Evolutionary conservation across 176 grass and related monocot species (phyloP).

Genomic region (Typha latifolia): DNA sequence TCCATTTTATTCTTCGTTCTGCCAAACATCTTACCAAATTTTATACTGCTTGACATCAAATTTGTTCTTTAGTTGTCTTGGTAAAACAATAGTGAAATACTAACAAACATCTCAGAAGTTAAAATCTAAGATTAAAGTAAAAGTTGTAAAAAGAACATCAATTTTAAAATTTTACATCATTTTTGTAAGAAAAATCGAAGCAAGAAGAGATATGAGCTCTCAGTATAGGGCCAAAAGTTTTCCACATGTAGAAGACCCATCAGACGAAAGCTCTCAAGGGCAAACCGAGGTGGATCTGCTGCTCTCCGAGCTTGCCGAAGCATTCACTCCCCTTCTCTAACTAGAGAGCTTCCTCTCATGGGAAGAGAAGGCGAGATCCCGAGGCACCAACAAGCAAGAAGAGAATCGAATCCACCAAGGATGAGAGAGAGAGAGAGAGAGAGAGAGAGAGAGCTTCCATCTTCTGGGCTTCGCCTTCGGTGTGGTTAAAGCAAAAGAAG

Average conservation of each 20-base stretch:
- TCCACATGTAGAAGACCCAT: conserved; percentile 1
- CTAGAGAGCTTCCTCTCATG: neutral
- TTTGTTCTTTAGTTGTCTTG: no score
- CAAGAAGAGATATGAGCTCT: neutral
- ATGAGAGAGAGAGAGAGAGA: neutral
- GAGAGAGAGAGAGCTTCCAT: neutral
- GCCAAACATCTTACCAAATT: no score
- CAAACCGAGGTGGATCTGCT: neutral
- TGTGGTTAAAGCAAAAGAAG: conserved; percentile 16
- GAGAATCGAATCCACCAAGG: no score
- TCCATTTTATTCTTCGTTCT: no score
- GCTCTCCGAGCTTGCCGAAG: neutral
- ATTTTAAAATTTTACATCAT: no score
- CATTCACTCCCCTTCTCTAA: conserved; percentile 2
- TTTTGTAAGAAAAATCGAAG: no score
- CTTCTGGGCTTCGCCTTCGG: conserved; percentile 3
- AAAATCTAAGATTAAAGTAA: no score
- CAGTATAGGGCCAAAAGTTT: conserved; percentile 9
- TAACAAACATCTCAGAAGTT: no score
- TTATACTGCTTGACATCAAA: no score
- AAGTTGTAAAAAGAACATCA: no score
- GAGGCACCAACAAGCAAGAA: neutral
- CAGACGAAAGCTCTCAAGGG: neutral
- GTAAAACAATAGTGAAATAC: no score
- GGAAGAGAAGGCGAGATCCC: conserved; percentile 7